These are phyloP conservation scores for Malassezia brasiliensis DNA, from an alignment of 1,284 basidiomycete genomes.

Conservation along the genomic window DNA sequence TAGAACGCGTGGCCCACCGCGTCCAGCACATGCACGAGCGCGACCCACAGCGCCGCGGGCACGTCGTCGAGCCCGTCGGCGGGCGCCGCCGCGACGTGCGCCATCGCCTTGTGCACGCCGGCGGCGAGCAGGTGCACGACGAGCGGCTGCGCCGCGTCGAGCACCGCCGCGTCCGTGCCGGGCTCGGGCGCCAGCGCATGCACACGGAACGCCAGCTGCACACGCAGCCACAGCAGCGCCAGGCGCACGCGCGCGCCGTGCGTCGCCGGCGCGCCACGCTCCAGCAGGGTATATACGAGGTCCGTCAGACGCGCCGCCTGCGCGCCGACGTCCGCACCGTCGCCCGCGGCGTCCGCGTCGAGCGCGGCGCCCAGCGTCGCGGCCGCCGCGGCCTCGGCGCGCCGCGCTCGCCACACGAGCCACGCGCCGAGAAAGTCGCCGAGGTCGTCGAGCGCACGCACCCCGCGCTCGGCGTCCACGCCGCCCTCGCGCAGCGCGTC, in stretches of 20 bases:
- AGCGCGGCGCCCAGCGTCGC: no score
- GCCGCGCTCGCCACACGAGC: slow-evolving; percentile 6
- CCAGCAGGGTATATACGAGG: slow-evolving; percentile 2
- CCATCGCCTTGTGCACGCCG: slow-evolving; percentile 28
- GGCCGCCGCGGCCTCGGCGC: no score
- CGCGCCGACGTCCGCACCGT: background rate
- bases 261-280: background rate
- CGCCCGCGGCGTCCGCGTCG: background rate
- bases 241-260: slow-evolving; percentile 1
- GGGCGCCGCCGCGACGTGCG: background rate
- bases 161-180: background rate
- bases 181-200: background rate
- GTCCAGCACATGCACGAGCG: slow-evolving; percentile 56
- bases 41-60: slow-evolving; percentile 66
- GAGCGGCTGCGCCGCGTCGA: slow-evolving; percentile 18
- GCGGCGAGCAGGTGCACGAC: slow-evolving; percentile 30
- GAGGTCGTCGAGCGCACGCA: background rate
- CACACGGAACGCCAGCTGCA: slow-evolving; percentile 30
- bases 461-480: background rate
- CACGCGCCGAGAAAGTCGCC: slow-evolving; percentile 12
- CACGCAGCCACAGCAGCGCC: slow-evolving; percentile 29
- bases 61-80: slow-evolving; percentile 49
- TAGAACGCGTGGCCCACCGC: slow-evolving; percentile 24
- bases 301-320: background rate
- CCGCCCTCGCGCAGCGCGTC: slow-evolving; percentile 1